Evolutionary conservation across 352 stramenopile species (phyloP).

Genomic region (Globisporangium radiosum): DNA sequence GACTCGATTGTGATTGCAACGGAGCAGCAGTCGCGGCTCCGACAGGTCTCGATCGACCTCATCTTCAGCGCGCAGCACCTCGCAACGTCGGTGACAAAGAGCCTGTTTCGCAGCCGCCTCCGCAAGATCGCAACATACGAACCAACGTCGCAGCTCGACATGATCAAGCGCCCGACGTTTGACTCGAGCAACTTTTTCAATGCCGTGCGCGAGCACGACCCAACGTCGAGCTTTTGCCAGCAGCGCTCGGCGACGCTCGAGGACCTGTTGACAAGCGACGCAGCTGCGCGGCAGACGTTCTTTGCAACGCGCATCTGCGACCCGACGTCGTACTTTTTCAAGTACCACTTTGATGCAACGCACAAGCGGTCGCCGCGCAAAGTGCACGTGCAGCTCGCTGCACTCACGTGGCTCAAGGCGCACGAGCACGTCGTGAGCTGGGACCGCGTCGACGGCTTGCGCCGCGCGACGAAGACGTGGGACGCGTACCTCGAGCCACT

Average conservation of each 20-base stretch:
- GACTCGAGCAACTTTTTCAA: constrained; percentile 75
- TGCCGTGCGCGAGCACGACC: constrained; percentile 74
- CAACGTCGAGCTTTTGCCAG: constrained; percentile 71
- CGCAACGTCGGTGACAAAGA: constrained; percentile 62
- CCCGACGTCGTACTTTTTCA: constrained; percentile 89
- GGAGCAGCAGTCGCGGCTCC: constrained; percentile 6
- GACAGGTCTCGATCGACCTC: constrained; percentile 68
- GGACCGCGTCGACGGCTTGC: constrained; percentile 76
- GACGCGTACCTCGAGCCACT: constrained; percentile 80
- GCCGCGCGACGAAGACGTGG: constrained; percentile 68
- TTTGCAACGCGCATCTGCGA: constrained; percentile 79
- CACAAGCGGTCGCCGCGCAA: constrained; percentile 65
- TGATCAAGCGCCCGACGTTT: constrained; percentile 57
- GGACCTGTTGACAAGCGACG: constrained; percentile 65
- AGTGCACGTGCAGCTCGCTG: constrained; percentile 43
- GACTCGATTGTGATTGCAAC: constrained; percentile 8
- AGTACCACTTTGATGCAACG: constrained; percentile 77
- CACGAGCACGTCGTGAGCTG: constrained; percentile 84
- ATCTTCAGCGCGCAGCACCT: constrained; percentile 72
- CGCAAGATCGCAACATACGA: constrained; percentile 47
- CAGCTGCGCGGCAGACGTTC: constrained; percentile 62
- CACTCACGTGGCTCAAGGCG: constrained; percentile 69
- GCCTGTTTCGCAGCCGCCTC: constrained; percentile 62
- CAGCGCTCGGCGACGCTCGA: constrained; percentile 74
- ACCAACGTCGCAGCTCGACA: constrained; percentile 46